A percentile compares a stretch with the other conserved stretches of the same genome.
Conservation (phyloP, 1,139 yeast species). For the Suhomyces yuchorum region DNA sequence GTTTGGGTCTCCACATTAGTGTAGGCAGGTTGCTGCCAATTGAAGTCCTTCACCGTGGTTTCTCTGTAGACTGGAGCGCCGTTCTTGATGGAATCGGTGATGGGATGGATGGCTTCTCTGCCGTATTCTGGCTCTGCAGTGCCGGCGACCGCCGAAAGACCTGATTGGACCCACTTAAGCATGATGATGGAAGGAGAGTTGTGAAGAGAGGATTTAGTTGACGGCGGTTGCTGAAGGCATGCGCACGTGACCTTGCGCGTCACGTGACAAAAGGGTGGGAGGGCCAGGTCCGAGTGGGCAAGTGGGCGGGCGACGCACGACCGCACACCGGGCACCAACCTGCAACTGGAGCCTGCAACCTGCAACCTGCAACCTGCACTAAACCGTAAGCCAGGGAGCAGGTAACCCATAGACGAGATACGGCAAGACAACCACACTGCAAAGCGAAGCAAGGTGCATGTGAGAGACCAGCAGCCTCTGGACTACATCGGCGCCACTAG, state of each 20-base stretch:
- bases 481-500: too few species aligned
- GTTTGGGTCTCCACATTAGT: conserved; percentile 96
- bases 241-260: conserved; percentile 1
- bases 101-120: conserved; percentile 84
- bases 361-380: too few species aligned
- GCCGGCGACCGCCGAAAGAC: conserved; percentile 92
- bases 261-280: background rate
- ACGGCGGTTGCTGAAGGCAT: conserved; percentile 3
- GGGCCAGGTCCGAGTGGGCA: too few species aligned
- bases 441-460: too few species aligned
- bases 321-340: background rate
- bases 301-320: background rate
- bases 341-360: too few species aligned
- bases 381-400: too few species aligned
- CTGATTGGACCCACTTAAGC: conserved; percentile 86
- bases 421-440: too few species aligned
- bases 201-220: background rate
- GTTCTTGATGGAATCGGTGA: conserved; percentile 54
- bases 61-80: conserved; percentile 43
- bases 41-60: conserved; percentile 64
- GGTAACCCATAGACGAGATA: too few species aligned
- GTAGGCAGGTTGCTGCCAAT: conserved; percentile 72
- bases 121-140: conserved; percentile 98
- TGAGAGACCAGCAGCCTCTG: too few species aligned
- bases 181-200: conserved; percentile 28